Evolutionary conservation across 2,329 filamentous ascomycete genomes (phyloP).

Genomic region (Pseudocercospora ulei): DNA sequence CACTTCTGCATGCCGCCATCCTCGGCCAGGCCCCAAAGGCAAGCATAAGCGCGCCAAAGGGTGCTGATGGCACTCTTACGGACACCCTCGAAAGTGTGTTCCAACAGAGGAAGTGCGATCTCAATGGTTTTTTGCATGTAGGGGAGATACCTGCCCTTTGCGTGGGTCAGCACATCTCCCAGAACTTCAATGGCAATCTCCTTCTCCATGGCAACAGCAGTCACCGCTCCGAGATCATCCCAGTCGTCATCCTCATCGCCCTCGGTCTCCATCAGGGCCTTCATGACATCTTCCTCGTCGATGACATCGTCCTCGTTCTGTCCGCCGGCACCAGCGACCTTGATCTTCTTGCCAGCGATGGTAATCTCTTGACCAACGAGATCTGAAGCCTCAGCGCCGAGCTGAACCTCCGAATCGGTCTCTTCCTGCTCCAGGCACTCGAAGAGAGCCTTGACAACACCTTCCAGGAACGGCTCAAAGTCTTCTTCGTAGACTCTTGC

Average conservation of each 20-base stretch:
- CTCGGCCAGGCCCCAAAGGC: slow-evolving; percentile 80
- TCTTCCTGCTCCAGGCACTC: slow-evolving; percentile 84
- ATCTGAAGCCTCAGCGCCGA: slow-evolving; percentile 63
- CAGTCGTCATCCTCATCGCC: slow-evolving; percentile 66
- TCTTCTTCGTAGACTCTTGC: slow-evolving; percentile 85
- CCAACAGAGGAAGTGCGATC: slow-evolving; percentile 66
- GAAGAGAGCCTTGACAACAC: slow-evolving; percentile 69
- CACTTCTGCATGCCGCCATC: slow-evolving; percentile 70
- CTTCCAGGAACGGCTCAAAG: slow-evolving; percentile 66
- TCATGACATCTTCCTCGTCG: slow-evolving; percentile 48
- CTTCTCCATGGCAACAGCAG: slow-evolving; percentile 86
- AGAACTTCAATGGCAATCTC: slow-evolving; percentile 94
- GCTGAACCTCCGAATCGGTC: slow-evolving; percentile 63
- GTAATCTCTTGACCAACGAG: slow-evolving; percentile 67
- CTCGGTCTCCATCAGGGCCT: slow-evolving; percentile 40
- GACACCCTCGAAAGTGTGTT: slow-evolving; percentile 87
- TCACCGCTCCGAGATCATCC: slow-evolving; percentile 74
- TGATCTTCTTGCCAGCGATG: slow-evolving; percentile 74
- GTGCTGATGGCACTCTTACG: slow-evolving; percentile 86
- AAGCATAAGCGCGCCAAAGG: slow-evolving; percentile 85
- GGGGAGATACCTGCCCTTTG: slow-evolving; percentile 66
- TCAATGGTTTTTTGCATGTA: slow-evolving; percentile 86
- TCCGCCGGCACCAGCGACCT: slow-evolving; percentile 54
- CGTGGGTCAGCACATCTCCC: slow-evolving; percentile 82
- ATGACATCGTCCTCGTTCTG: slow-evolving; percentile 46